phyloP scores from a whole-genome alignment of 192 early-diverging fungal genomes.

The Coemansia sp. region DNA sequence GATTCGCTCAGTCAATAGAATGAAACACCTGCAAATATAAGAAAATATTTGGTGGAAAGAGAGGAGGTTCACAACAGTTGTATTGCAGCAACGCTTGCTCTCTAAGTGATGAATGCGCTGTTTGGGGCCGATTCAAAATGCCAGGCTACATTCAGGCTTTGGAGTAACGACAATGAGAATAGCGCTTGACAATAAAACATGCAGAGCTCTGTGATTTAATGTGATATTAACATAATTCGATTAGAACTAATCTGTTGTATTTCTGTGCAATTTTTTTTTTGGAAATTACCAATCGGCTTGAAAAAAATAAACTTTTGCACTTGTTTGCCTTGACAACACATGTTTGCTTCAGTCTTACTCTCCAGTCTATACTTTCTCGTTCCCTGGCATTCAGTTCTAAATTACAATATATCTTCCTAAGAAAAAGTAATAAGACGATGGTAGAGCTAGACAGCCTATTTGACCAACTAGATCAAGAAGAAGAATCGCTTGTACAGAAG shows the following conservation, averaged over 20 bases:
- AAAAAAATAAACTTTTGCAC: conserved; percentile 1
- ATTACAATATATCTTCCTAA: conserved; percentile 67
- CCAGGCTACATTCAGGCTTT: too few species aligned
- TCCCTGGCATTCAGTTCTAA: not conserved
- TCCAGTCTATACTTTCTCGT: not conserved
- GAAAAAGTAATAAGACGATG: conserved; percentile 28
- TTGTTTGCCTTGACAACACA: not conserved
- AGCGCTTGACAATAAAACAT: too few species aligned
- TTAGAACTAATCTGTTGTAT: too few species aligned
- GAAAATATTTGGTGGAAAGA: conserved; percentile 27
- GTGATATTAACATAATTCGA: too few species aligned
- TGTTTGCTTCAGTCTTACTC: not conserved
- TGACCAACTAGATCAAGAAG: conserved; percentile 72
- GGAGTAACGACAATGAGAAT: too few species aligned
- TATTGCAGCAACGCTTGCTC: not conserved
- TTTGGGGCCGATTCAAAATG: too few species aligned
- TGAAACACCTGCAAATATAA: conserved; percentile 45
- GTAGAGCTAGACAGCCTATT: conserved; percentile 79
- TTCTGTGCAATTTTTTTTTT: not conserved
- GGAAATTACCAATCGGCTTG: not conserved
- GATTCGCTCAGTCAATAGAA: conserved; percentile 21
- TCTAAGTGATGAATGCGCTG: too few species aligned
- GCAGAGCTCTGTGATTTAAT: too few species aligned
- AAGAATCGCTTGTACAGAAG: conserved; percentile 19
- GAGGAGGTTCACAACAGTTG: conserved; percentile 11